Conservation (phyloP, 306 rosid genomes). For the Senna tora region DNA sequence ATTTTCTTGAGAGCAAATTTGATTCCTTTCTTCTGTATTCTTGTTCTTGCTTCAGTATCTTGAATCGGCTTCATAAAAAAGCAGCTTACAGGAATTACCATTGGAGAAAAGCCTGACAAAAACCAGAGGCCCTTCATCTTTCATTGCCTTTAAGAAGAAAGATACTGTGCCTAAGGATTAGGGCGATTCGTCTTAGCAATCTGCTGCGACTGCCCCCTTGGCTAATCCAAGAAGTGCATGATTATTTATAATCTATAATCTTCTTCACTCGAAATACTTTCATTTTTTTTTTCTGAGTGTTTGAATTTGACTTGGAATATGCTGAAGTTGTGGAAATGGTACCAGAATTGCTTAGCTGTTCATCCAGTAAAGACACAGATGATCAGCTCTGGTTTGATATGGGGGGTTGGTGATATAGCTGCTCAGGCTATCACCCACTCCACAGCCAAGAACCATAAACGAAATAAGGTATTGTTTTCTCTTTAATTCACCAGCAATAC, state of each 20-base stretch:
- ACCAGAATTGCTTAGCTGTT: conserved; percentile 55
- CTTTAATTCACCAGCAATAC: background rate
- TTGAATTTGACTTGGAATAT: conserved; percentile 31
- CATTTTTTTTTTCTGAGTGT: background rate
- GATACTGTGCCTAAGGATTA: background rate
- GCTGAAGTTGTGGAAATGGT: conserved; percentile 64
- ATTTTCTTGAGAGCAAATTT: background rate
- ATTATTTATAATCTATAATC: background rate
- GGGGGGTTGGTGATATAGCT: conserved; percentile 67
- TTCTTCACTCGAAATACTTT: background rate
- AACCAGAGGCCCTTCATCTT: background rate
- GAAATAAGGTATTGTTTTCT: conserved; percentile 31
- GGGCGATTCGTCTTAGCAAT: background rate
- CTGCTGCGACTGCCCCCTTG: background rate
- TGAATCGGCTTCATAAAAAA: background rate
- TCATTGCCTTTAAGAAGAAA: background rate
- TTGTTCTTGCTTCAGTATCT: background rate
- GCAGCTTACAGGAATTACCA: background rate
- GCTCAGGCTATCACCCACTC: conserved; percentile 55
- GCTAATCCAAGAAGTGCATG: conserved; percentile 1
- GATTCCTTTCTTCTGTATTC: background rate
- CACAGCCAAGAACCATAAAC: conserved; percentile 36
- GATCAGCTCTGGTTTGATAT: conserved; percentile 61
- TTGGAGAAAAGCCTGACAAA: background rate
- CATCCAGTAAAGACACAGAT: conserved; percentile 69